Evolutionary conservation across 176 grass and related monocot species (phyloP), one percentile per base, ranked within the genome.

Genomic region (Carex kokanica): DNA sequence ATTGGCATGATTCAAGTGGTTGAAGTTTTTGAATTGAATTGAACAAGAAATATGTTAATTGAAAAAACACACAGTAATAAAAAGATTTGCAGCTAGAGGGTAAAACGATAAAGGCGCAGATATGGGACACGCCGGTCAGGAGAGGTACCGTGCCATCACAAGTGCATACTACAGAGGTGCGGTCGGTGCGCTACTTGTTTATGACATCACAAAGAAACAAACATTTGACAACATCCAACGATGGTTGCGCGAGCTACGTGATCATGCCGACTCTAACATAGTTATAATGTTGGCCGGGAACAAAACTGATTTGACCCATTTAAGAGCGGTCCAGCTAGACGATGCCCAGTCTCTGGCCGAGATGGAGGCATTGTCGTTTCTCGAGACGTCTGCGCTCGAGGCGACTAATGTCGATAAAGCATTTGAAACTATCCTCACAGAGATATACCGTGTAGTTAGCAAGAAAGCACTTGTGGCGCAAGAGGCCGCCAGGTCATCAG

Each of bases 81-180:
- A 83, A 53, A 67, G 27, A 66, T 66, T 68, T 82, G 56, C 85
- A 87, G 85, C 24, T 78, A 34, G 85, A 87, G 57, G 79, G 78
- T 10, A 75, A 62, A 36, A 77, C 67, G 14, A 41, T 87, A 49
- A 87, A 87, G 81, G 79, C 85, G 32, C 85, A 87, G 64, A 77
- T 87, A 77, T 87, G 85, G 85, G 85, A 87, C 66, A 87, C 85
- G 6, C 85, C 6, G 79, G 85, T 21, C 85, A 87, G 41, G 85
- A 87, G 60, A 81, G 85, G 67, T 87, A 87, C 24, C 85, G 79
- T 11, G 85, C 85, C n/a, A 87, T 87, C 17, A 87, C 85, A 51
- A 82, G 80, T 23, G 80, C 80, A 1, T 82, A 82, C 40, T 82
- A 82, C 80, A 63, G 85, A 70, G 85, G 85, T 18, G 79, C 85